These are phyloP conservation scores for Lactarius akahatsu DNA, from an alignment of 768 basidiomycete species.

Conservation along the genomic window DNA sequence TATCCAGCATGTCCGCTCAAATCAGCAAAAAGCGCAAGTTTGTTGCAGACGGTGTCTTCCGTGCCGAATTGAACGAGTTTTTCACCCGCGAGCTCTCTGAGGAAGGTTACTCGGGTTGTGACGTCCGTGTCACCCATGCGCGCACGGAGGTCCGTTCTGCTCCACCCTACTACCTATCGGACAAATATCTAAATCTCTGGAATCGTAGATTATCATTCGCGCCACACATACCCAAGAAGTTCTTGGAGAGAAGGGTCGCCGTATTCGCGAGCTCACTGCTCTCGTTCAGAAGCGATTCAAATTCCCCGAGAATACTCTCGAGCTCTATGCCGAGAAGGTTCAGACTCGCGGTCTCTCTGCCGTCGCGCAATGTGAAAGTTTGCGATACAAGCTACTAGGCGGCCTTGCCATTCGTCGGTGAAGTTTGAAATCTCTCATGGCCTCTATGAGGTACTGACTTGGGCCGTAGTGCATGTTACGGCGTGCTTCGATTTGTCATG, in stretches of 20 bases:
- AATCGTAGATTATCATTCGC: constrained; percentile 90
- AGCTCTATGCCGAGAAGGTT: constrained; percentile 99
- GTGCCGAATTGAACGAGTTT: constrained; percentile 99
- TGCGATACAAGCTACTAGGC: constrained; percentile 98
- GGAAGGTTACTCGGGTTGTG: constrained; percentile 99
- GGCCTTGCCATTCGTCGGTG: constrained; percentile 98
- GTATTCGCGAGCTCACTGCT: constrained; percentile 96
- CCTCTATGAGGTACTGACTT: neutral
- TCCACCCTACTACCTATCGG: neutral
- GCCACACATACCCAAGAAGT: constrained; percentile 99
- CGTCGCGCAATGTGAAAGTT: constrained; percentile 96
- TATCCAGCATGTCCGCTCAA: constrained; percentile 68
- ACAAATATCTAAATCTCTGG: constrained; percentile 14
- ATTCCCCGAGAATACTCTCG: constrained; percentile 98
- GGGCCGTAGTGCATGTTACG: constrained; percentile 82
- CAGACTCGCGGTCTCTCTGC: constrained; percentile 97
- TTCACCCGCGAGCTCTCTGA: constrained; percentile 97
- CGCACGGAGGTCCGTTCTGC: constrained; percentile 76
- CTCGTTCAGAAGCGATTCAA: constrained; percentile 99
- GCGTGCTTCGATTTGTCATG: constrained; percentile 99
- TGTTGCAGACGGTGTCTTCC: constrained; percentile 98
- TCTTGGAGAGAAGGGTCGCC: constrained; percentile 97
- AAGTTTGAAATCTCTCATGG: constrained; percentile 34
- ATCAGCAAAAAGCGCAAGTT: constrained; percentile 99
- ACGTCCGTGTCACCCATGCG: constrained; percentile 98